Base-by-base conservation (phyloP, 2,329 filamentous ascomycete species). In the Nigrospora osmanthi region DNA sequence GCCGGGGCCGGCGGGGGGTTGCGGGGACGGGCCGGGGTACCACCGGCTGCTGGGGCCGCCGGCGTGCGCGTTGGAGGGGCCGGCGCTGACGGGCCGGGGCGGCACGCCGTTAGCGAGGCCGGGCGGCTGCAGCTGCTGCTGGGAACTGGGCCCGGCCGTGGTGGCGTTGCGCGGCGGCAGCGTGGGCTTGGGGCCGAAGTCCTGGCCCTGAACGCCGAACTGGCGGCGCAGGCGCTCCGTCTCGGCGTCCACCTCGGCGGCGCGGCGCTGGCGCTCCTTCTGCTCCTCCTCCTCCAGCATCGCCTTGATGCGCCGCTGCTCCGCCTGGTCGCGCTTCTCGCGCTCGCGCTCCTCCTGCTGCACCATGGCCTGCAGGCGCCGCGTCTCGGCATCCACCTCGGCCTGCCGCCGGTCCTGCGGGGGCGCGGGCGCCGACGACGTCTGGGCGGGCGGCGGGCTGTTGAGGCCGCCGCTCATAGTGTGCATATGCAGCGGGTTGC, bases 181-280 rank as follows among this genome's bases (percentile, higher is more conserved):
- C 14, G 59, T 57, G 2, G 62, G 53, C 33, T 45, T 50, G 15
- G 49, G 55, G 7, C 54, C 36, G 53, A 64, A 49, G 54, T 66
- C 60, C 55, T 76, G 71, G 1, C 71, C 70, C 42, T 73, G 64
- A 38, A 79, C 70, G 40, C 86, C 85, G 54, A 87, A 90, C 54
- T 83, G 63, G 52, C 71, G 78, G 17, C 79, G 71, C 33, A 98
- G 69, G 2, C 89, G 76, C 60, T 93, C 88, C 1, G 93, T 97
- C 67, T 98, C 91, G 49, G 75, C 76, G 16, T 90, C 83, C 1
- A 90, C 68, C 53, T 78, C 77, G 11, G 73, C 76, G 31, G 83
- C 75, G 47, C 72, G 70, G 31, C 64, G 65, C 23, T 66, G 73
- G 0, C 69, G 73, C 53, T 85, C 81, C 45, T 72, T 75, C 23